Evolutionary conservation across 352 stramenopile species (phyloP), one percentile per base, ranked within the genome.

Genomic region (Lagenidium giganteum): DNA sequence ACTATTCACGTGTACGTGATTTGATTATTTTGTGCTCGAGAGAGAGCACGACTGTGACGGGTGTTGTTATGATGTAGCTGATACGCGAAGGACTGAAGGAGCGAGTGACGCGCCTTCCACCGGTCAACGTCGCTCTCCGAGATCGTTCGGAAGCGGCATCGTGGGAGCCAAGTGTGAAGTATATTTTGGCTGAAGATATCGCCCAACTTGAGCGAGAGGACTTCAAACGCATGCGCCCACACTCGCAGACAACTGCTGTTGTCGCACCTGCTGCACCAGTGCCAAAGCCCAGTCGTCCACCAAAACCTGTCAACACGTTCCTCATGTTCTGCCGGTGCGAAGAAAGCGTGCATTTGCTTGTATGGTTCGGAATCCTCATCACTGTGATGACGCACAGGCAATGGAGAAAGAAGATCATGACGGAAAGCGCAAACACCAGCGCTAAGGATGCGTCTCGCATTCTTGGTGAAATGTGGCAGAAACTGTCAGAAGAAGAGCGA

Each of bases 401-500:
- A 61, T 82, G 71, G 46, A 54, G 73, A 30, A 86, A 86, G 58
- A 83, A 79, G 51, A 79, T 86, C 41, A 83, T 86, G 73, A 63
- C 49, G 18, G 61, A 79, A n/a, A 60, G 83, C 44, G 63, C 63
- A 20, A 74, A 61, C 43, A 75, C 66, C 11, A 87, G 59, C 17
- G 74, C 74, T 9, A 87, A 87, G 30, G 74, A 84, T 51, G 71
- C 74, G 28, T 87, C 74, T 3, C 83, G 78, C 46, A 72, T 87
- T 37, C 61, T 87, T 14, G 74, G 74, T 18, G 74, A 84, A 46
- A 87, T 84, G 69, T 87, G 74, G 74, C 68, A 87, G 41, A 87
- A 87, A 37, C 47, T 87, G n/a, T 77, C 66, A 11, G 74, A 87
- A 44, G 63, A 84, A 27, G 57, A 87, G 43, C 70, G 71, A 16